These are phyloP conservation scores for Boletus sp. DNA, from an alignment of 768 basidiomycete genomes.

Conservation along the genomic window DNA sequence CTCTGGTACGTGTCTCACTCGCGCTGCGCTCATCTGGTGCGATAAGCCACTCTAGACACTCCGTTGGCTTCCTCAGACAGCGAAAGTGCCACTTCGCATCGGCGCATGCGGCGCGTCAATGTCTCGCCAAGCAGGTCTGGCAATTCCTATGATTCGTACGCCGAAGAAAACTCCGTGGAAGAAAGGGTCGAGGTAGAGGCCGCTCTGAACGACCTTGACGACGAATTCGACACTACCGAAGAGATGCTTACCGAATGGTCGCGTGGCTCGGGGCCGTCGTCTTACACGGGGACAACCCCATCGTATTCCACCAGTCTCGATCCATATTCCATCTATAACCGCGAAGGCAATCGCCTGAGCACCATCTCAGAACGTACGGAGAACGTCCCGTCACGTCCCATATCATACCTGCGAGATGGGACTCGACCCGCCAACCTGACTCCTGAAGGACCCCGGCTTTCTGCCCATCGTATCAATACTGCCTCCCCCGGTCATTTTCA, in stretches of 20 bases:
- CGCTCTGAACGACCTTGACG: conserved; percentile 61
- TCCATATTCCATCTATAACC: conserved; percentile 37
- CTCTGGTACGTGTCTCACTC: conserved; percentile 44
- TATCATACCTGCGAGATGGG: conserved; percentile 39
- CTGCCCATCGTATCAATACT: conserved; percentile 39
- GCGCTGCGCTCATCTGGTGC: background rate
- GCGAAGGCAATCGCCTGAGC: conserved; percentile 56
- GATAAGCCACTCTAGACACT: conserved; percentile 35
- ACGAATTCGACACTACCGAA: conserved; percentile 65
- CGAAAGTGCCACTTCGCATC: conserved; percentile 45
- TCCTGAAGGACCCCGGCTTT: conserved; percentile 48
- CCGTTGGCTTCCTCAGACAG: conserved; percentile 48
- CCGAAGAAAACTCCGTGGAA: conserved; percentile 50
- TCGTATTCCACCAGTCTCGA: conserved; percentile 38
- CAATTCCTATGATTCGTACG: conserved; percentile 49
- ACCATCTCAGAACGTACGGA: conserved; percentile 80
- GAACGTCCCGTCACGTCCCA: conserved; percentile 58
- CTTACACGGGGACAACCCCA: conserved; percentile 33
- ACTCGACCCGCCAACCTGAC: conserved; percentile 38
- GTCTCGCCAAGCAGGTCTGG: conserved; percentile 51
- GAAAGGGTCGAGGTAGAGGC: conserved; percentile 63
- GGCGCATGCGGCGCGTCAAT: conserved; percentile 50
- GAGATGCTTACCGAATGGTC: conserved; percentile 68
- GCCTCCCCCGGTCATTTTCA: conserved; percentile 44
- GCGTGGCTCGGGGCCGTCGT: conserved; percentile 36